These are phyloP conservation scores for Aspergillus candidus DNA, from an alignment of 2,329 filamentous ascomycete genomes.

Conservation along the genomic window DNA sequence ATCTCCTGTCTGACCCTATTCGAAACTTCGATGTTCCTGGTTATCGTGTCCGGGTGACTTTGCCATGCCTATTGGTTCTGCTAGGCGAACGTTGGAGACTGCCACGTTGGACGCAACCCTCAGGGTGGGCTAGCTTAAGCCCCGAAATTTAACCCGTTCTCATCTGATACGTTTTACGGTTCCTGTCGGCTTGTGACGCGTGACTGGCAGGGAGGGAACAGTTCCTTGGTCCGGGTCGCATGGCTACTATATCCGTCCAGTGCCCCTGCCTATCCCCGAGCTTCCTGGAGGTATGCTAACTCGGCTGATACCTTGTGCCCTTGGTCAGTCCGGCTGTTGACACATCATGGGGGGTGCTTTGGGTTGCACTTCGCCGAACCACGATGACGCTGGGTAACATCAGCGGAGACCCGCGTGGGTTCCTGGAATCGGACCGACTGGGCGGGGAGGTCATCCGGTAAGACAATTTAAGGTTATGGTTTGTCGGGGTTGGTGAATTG, in stretches of 20 bases:
- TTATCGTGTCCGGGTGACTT: slow-evolving; percentile 9
- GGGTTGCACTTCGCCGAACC: slow-evolving; percentile 8
- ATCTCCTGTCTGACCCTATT: slow-evolving; percentile 10
- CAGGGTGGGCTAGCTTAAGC: not conserved
- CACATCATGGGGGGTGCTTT: slow-evolving; percentile 7
- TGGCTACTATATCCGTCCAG: too few relatives aligned
- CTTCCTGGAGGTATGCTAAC: too few relatives aligned
- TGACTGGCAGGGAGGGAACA: too few relatives aligned
- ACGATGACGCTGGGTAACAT: slow-evolving; percentile 8
- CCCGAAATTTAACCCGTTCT: not conserved
- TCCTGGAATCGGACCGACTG: not conserved
- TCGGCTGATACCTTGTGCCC: slow-evolving; percentile 2
- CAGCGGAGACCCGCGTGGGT: not conserved
- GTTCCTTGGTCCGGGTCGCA: too few relatives aligned
- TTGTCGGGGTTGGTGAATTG: not conserved
- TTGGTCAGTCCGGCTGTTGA: not conserved
- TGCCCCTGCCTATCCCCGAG: too few relatives aligned
- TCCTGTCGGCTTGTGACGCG: too few relatives aligned
- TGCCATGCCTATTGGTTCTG: not conserved
- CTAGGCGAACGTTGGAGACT: not conserved
- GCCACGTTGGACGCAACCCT: too few relatives aligned
- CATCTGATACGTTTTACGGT: not conserved
- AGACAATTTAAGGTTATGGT: not conserved
- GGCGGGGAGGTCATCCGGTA: not conserved
- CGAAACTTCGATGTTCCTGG: slow-evolving; percentile 2